Evolutionary conservation across 2,329 filamentous ascomycete genomes (phyloP), one percentile per base, ranked within the genome.

Genomic region (Botryosphaeria agaves): DNA sequence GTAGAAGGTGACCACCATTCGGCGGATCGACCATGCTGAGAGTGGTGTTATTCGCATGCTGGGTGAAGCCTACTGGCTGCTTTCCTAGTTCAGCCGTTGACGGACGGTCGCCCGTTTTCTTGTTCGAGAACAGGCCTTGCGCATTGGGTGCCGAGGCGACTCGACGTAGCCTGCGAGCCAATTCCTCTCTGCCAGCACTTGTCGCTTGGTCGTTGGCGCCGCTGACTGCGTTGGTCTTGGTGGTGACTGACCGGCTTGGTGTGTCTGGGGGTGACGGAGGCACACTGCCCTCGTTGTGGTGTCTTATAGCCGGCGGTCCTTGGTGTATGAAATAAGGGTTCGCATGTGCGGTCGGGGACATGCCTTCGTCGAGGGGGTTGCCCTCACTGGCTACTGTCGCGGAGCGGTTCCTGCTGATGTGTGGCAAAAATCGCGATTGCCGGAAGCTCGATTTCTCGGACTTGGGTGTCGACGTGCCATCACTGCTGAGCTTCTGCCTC

Each of bases 251-350:
- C 41, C 87, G 62, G 37, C 72, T 72, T 14, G 87, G 85, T 1
- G 84, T 92, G 51, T 93, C 84, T 26, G 87, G 83, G 18, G 89
- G 87, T 37, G 85, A 92, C 8, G 84, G 83, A 9, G 89, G 85
- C 20, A 92, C 80, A 39, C 84, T 94, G 47, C 77, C 81, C 42
- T 89, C 83, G 53, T 95, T 92, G 60, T 91, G 84, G 59, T 98
- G 89, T 49, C 87, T 77, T 44, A 95, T 64, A 39, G 82, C 81
- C 3, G 89, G 89, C 44, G 84, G 84, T 34, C 89, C 89, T 57
- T 98, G 89, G 52, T 95, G 89, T 41, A 76, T 80, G 55, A 95
- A 98, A 58, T 98, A 98, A 12, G 89, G 89, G 52, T 98, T 98
- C 39, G 84, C 87, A 48, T 87, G 75, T 30, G 85, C 87, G 4